phyloP scores from a whole-genome alignment of 805 yeast species.

The Ogataea trehalophila region DNA sequence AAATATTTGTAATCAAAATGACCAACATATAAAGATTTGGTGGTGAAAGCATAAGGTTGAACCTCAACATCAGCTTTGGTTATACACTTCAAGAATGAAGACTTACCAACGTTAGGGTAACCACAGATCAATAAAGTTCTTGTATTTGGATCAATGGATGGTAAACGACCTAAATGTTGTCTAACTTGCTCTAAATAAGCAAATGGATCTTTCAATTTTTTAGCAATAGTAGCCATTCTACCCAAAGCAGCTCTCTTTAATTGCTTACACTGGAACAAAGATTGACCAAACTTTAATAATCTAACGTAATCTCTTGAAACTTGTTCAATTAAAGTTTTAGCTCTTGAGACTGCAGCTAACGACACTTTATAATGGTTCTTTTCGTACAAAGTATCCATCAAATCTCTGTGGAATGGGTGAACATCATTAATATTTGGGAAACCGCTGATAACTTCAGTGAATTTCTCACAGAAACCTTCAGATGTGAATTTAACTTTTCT shows the following conservation, averaged over 20 bases:
- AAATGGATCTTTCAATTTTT: constrained; percentile 91
- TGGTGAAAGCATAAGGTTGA: constrained; percentile 98
- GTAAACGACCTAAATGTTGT: constrained; percentile 98
- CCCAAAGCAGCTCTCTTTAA: constrained; percentile 98
- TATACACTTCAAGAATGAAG: constrained; percentile 86
- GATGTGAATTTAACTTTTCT: constrained; percentile 95
- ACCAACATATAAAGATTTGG: constrained; percentile 95
- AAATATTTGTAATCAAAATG: constrained; percentile 97
- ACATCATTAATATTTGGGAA: constrained; percentile 97
- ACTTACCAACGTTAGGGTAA: constrained; percentile 98
- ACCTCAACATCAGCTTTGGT: constrained; percentile 99
- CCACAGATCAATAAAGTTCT: constrained; percentile 97
- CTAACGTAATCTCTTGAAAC: constrained; percentile 94
- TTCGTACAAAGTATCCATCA: constrained; percentile 96
- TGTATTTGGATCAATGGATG: constrained; percentile 97
- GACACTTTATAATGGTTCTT: constrained; percentile 98
- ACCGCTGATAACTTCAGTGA: constrained; percentile 76
- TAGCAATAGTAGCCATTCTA: constrained; percentile 98
- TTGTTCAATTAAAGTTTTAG: constrained; percentile 91
- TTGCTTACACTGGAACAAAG: constrained; percentile 97
- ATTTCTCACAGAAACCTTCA: constrained; percentile 93
- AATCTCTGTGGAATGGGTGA: constrained; percentile 97
- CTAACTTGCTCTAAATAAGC: constrained; percentile 95
- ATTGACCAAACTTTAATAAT: constrained; percentile 93
- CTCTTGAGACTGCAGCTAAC: constrained; percentile 88